Evolutionary conservation across 1,139 yeast genomes (phyloP).

Genomic region (Nakaseomyces uthaithaninus): DNA sequence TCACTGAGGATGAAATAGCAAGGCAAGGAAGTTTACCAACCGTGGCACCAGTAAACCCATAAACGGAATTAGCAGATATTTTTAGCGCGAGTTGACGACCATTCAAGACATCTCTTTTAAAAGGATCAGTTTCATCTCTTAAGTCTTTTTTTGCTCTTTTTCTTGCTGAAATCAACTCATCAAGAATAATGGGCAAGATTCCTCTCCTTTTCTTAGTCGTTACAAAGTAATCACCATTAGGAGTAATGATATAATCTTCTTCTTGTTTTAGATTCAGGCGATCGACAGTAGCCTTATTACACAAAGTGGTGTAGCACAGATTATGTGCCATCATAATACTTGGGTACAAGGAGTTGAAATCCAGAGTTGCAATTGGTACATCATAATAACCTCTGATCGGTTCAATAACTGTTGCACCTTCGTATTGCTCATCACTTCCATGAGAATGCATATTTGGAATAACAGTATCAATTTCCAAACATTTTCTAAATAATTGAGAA

Average conservation of each 20-base stretch:
- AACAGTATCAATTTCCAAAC: conserved; percentile 74
- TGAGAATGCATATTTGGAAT: conserved; percentile 85
- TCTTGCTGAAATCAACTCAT: conserved; percentile 84
- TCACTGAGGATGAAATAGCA: conserved; percentile 90
- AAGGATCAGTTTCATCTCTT: conserved; percentile 90
- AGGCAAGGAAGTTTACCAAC: conserved; percentile 94
- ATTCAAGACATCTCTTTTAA: conserved; percentile 83
- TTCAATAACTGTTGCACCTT: conserved; percentile 98
- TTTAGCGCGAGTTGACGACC: conserved; percentile 96
- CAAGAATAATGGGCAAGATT: conserved; percentile 80
- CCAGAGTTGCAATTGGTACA: conserved; percentile 94
- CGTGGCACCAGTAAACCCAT: conserved; percentile 98
- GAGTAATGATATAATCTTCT: conserved; percentile 78
- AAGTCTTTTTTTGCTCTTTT: conserved; percentile 85
- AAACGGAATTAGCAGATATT: conserved; percentile 95
- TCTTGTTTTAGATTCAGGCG: conserved; percentile 55
- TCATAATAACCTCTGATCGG: conserved; percentile 93
- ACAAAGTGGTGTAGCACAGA: conserved; percentile 83
- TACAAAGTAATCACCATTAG: conserved; percentile 91
- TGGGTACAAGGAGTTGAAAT: conserved; percentile 95
- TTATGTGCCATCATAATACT: conserved; percentile 99
- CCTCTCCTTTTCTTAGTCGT: conserved; percentile 67
- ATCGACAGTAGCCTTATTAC: conserved; percentile 62
- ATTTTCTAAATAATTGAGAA: conserved; percentile 88
- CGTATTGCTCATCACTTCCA: conserved; percentile 83